Evolutionary conservation across 2,329 filamentous ascomycete species (phyloP).

Genomic region (Byssoonygena ceratinophila): DNA sequence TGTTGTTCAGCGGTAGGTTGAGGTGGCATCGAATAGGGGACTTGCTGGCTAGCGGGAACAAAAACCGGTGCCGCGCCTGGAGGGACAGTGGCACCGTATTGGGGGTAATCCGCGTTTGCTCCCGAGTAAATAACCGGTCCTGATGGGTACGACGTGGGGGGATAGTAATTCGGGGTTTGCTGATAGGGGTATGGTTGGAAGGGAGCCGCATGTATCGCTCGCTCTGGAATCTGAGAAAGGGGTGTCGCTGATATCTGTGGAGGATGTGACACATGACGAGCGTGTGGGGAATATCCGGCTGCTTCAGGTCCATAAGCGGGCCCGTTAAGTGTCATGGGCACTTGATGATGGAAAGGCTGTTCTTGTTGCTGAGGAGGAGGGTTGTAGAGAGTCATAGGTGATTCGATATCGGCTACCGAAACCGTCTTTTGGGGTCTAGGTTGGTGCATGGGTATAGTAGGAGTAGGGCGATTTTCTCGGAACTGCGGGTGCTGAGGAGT

Average conservation of each 20-base stretch:
- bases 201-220: slow-evolving; percentile 77
- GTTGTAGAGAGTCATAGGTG: slow-evolving; percentile 55
- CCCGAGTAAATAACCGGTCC: slow-evolving; percentile 60
- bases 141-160: slow-evolving; percentile 45
- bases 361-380: slow-evolving; percentile 57
- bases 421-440: slow-evolving; percentile 90
- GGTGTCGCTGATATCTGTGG: slow-evolving; percentile 66
- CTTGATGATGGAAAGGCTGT: slow-evolving; percentile 87
- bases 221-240: slow-evolving; percentile 82
- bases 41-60: slow-evolving; percentile 38
- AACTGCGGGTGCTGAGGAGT: slow-evolving; percentile 46
- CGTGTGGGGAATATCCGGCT: slow-evolving; percentile 47
- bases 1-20: slow-evolving; percentile 29
- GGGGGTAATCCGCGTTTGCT: slow-evolving; percentile 29
- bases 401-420: slow-evolving; percentile 85
- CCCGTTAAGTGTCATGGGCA: slow-evolving; percentile 62
- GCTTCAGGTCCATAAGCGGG: slow-evolving; percentile 43
- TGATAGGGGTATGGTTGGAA: slow-evolving; percentile 69
- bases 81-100: slow-evolving; percentile 40
- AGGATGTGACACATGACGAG: slow-evolving; percentile 57
- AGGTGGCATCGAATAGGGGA: slow-evolving; percentile 20
- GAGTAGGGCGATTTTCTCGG: slow-evolving; percentile 50
- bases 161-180: slow-evolving; percentile 48
- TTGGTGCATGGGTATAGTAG: slow-evolving; percentile 69
- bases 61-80: slow-evolving; percentile 46